phyloP scores from a whole-genome alignment of 106 monocot genomes.

The Ottelia alismoides region DNA sequence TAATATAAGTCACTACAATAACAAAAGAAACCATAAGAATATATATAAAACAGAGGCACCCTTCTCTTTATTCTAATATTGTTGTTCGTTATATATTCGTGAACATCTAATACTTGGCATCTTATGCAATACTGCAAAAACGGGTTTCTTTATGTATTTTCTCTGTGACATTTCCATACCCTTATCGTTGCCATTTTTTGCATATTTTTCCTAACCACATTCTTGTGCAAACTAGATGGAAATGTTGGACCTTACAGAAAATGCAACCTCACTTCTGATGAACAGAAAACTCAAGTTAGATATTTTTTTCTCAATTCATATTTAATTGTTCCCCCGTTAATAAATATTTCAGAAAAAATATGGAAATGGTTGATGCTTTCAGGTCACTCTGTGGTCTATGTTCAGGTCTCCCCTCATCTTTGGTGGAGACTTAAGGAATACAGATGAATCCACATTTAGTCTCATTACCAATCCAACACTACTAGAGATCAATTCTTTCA shows the following conservation, averaged over 20 bases:
- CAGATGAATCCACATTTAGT: conserved; percentile 37
- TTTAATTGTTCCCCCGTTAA: too few relatives aligned
- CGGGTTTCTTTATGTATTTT: too few relatives aligned
- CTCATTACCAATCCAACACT: conserved; percentile 78
- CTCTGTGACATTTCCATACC: too few relatives aligned
- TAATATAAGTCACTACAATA: too few relatives aligned
- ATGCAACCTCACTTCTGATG: conserved; percentile 63
- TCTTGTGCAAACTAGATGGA: conserved; percentile 30
- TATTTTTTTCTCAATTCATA: background rate
- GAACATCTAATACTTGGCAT: too few relatives aligned
- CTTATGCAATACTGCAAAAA: too few relatives aligned
- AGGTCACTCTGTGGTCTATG: conserved; percentile 97
- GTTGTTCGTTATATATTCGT: too few relatives aligned
- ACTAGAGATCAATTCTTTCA: conserved; percentile 74
- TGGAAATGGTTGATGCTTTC: conserved; percentile 1
- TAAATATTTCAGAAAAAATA: too few relatives aligned
- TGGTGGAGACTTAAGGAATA: conserved; percentile 82
- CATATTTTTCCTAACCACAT: background rate
- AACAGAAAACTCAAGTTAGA: conserved; percentile 71
- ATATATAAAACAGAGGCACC: too few relatives aligned
- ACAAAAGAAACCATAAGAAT: too few relatives aligned
- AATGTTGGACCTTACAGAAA: conserved; percentile 65
- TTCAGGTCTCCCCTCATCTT: conserved; percentile 93
- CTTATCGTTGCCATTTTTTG: too few relatives aligned
- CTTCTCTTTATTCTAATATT: too few relatives aligned